Evolutionary conservation across 2,329 filamentous ascomycete genomes (phyloP).

Genomic region (Diaporthe citrichinensis): DNA sequence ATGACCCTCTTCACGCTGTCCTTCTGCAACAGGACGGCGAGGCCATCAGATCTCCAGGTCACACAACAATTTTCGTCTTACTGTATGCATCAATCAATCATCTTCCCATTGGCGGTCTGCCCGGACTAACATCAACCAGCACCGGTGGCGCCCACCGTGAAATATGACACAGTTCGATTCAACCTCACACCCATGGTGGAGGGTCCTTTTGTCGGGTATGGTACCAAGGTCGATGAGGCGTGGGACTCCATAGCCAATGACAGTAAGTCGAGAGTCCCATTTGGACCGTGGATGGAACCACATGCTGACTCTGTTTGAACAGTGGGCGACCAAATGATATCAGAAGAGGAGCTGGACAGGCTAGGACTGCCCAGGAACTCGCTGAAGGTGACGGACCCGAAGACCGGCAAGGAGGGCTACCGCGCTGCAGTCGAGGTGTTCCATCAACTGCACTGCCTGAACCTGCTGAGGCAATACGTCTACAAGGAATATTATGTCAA

Average conservation of each 20-base stretch:
- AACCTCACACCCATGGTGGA: constrained; percentile 62
- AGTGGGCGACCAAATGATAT: constrained; percentile 75
- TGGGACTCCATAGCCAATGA: constrained; percentile 69
- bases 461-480: constrained; percentile 62
- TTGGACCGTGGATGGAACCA: constrained; percentile 37
- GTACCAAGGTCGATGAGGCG: constrained; percentile 68
- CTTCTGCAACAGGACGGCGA: constrained; percentile 54
- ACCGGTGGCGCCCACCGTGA: constrained; percentile 61
- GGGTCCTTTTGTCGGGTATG: constrained; percentile 68
- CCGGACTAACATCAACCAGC: constrained; percentile 52
- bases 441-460: constrained; percentile 68
- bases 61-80: constrained; percentile 60
- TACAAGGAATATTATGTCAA: constrained; percentile 63
- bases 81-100: constrained; percentile 41
- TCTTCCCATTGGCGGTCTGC: background rate
- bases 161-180: constrained; percentile 65
- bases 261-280: constrained; percentile 44
- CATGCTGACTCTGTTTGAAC: constrained; percentile 8
- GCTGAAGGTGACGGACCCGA: constrained; percentile 68
- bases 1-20: constrained; percentile 57
- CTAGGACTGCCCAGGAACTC: constrained; percentile 67
- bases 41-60: constrained; percentile 51
- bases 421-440: constrained; percentile 72
- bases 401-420: constrained; percentile 70
- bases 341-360: constrained; percentile 64